Base-by-base conservation (phyloP, 2,329 filamentous ascomycete genomes). In the Aspergillus glaucus region DNA sequence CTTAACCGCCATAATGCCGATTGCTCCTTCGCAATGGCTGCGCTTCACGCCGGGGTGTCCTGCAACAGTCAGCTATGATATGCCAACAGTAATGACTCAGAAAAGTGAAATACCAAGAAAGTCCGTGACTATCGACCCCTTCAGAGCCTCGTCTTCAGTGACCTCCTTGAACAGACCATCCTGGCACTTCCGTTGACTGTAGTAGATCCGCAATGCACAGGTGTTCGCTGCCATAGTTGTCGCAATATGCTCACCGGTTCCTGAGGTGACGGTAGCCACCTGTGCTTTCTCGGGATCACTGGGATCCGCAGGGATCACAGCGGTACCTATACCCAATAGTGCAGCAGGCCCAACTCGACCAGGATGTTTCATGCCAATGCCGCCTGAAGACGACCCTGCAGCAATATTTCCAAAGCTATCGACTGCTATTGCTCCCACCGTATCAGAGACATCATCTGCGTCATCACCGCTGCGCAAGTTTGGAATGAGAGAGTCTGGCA, bases 181-280 rank as follows among this genome's bases (percentile, higher is more conserved):
- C 69, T 71, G 2, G 73, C 79, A 55, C 80, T 84, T 62, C 76
- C 79, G 44, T 77, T 85, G 57, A 77, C 65, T 80, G 55, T 85
- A 81, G 63, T 90, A 95, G 22, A 98, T 77, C 42, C 93, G 82
- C 55, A 92, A 87, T 0, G 91, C 90, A 64, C 90, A 95, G 48
- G 86, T 85, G 50, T 86, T 84, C 6, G 93, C 91, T 9, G 93
- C 92, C 79, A 94, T 86, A 0, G 91, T 94, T 0, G 92, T 96
- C 32, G 90, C 88, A 87, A 98, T 98, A 65, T 98, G 93, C 70
- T 98, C 93, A 43, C 93, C 93, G 2, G 93, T 98, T 24, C 93
- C 93, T 64, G 89, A 95, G 36, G 90, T 94, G 19, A 96, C 89
- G 22, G 85, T 84, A 26, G 89, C 92, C 24, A 95, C 88, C 42